These are phyloP conservation scores for Obelidium mucronatum DNA, from an alignment of 192 early-diverging fungal species.

Conservation along the genomic window DNA sequence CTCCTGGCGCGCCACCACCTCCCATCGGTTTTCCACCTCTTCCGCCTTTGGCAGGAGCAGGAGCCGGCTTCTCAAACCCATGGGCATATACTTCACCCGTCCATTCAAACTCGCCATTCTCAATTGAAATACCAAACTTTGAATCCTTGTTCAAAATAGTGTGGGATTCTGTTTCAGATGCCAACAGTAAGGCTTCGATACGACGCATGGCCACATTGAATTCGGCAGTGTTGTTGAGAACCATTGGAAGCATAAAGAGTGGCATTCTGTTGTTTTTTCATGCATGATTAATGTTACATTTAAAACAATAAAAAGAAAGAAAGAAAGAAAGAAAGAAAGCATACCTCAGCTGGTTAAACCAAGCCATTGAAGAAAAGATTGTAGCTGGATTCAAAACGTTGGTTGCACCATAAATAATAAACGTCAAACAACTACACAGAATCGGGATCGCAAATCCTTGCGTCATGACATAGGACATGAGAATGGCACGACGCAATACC, in stretches of 20 bases:
- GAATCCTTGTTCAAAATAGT: conserved; percentile 47
- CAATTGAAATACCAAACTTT: conserved; percentile 61
- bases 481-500: conserved; percentile 42
- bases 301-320: background rate
- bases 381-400: conserved; percentile 37
- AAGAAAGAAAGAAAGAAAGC: background rate
- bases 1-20: background rate
- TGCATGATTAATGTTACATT: conserved; percentile 39
- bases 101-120: conserved; percentile 73
- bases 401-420: conserved; percentile 53
- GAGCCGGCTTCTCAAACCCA: conserved; percentile 27
- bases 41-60: background rate
- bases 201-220: conserved; percentile 58
- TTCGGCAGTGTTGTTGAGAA: conserved; percentile 55
- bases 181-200: conserved; percentile 61
- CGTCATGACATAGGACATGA: conserved; percentile 53
- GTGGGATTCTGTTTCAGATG: conserved; percentile 66
- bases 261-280: conserved; percentile 46
- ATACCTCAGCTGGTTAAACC: conserved; percentile 49
- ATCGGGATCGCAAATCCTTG: conserved; percentile 58
- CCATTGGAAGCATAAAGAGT: conserved; percentile 61
- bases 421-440: conserved; percentile 47
- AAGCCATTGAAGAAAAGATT: conserved; percentile 58
- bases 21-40: background rate
- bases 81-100: conserved; percentile 16